Conservation (phyloP, 768 basidiomycete species). For the Suillus sp. region DNA sequence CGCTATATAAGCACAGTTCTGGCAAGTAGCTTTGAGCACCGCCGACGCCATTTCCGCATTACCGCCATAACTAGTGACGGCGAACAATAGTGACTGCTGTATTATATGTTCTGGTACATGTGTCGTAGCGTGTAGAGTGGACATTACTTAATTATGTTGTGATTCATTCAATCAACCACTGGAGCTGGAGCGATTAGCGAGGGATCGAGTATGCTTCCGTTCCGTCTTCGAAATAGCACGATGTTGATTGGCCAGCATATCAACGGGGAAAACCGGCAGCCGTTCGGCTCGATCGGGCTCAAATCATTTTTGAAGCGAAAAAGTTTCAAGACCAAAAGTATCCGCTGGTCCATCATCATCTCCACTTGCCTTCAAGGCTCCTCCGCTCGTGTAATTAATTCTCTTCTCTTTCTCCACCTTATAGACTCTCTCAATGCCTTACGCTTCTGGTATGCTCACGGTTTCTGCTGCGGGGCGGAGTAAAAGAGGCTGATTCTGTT, state of each 20-base stretch:
- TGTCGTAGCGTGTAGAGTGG: background rate
- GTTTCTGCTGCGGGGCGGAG: background rate
- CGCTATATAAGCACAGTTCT: background rate
- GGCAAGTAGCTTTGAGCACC: background rate
- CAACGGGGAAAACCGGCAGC: constrained; percentile 30
- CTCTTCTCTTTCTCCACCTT: constrained; percentile 10
- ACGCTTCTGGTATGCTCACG: constrained; percentile 40
- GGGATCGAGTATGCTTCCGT: constrained; percentile 5
- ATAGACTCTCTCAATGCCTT: constrained; percentile 41
- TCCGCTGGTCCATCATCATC: constrained; percentile 13
- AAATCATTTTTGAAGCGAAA: constrained; percentile 21
- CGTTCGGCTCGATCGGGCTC: constrained; percentile 25
- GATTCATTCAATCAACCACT: background rate
- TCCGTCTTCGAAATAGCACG: constrained; percentile 5
- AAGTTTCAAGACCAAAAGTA: constrained; percentile 13
- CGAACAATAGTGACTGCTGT: background rate
- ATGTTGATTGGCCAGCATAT: constrained; percentile 25
- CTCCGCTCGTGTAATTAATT: constrained; percentile 5
- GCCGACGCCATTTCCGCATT: constrained; percentile 4
- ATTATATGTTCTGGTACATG: background rate
- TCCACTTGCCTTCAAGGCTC: constrained; percentile 17
- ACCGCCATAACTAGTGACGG: background rate
- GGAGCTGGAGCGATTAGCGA: background rate
- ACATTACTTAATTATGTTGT: background rate
- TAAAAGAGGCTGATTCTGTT: background rate